Percentiles rank a stretch among this genome's conserved stretches.
These are phyloP conservation scores for Colletotrichum acutatum DNA, from an alignment of 2,329 filamentous ascomycete genomes.

Conservation along the genomic window DNA sequence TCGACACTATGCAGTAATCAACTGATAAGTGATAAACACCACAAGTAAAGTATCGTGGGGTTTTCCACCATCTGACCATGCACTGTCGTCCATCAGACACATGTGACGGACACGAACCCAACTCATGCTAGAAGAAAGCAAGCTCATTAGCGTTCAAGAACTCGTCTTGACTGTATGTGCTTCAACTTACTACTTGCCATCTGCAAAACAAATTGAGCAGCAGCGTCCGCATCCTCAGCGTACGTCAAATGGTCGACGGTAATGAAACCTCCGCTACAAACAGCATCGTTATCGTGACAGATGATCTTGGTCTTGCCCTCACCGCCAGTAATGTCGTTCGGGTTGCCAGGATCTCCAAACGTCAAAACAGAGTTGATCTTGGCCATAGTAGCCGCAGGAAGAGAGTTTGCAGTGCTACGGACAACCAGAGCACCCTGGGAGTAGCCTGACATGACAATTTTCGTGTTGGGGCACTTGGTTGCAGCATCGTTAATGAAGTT, in stretches of 20 bases:
- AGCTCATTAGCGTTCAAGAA: neutral
- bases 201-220: constrained; percentile 39
- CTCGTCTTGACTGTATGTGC: neutral
- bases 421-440: constrained; percentile 44
- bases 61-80: neutral
- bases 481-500: constrained; percentile 43
- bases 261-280: constrained; percentile 43
- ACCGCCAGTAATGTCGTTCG: constrained; percentile 36
- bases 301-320: constrained; percentile 37
- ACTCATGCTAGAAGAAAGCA: neutral
- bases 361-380: constrained; percentile 42
- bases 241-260: constrained; percentile 44
- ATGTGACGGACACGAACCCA: neutral
- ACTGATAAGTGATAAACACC: too few relatives aligned
- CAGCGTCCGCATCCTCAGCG: constrained; percentile 37
- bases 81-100: neutral
- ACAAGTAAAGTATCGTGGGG: neutral
- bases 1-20: too few relatives aligned
- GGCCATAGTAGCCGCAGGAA: constrained; percentile 39
- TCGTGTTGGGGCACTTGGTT: constrained; percentile 39
- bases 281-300: constrained; percentile 41
- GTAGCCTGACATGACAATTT: constrained; percentile 41
- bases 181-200: neutral
- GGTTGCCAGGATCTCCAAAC: constrained; percentile 43
- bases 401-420: constrained; percentile 40